phyloP scores from a whole-genome alignment of 2,329 filamentous ascomycete genomes.

The Colletotrichum eleusines region DNA sequence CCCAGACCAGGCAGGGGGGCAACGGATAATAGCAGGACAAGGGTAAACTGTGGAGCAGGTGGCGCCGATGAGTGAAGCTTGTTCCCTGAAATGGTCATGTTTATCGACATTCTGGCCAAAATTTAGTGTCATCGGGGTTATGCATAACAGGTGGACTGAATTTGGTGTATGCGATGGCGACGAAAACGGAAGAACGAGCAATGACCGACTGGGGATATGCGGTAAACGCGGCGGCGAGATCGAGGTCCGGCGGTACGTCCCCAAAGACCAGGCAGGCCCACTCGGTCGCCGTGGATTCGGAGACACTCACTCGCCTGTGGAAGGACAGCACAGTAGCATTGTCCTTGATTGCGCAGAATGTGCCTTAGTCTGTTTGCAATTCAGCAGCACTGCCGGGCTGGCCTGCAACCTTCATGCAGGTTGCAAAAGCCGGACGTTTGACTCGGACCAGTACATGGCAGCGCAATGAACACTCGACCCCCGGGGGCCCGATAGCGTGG shows the following conservation, averaged over 20 bases:
- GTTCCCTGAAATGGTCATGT: constrained; percentile 14
- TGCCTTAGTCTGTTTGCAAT: constrained; percentile 27
- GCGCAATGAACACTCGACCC: constrained; percentile 42
- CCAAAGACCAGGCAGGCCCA: constrained; percentile 9
- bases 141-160: constrained; percentile 20
- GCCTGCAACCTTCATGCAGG: constrained; percentile 24
- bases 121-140: constrained; percentile 25
- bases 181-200: constrained; percentile 1
- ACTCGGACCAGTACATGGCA: constrained; percentile 31
- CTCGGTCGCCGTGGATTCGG: constrained; percentile 25
- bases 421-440: constrained; percentile 37
- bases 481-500: constrained; percentile 39
- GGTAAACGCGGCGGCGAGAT: background rate
- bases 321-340: background rate
- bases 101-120: constrained; percentile 19
- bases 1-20: constrained; percentile 1
- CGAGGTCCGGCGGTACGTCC: background rate
- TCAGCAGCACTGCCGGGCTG: constrained; percentile 26
- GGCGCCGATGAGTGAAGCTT: constrained; percentile 11
- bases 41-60: background rate
- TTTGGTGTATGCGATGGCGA: background rate
- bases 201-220: background rate
- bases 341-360: constrained; percentile 9
- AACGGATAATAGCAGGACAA: constrained; percentile 1
- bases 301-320: background rate